Evolutionary conservation across 441 rosid genomes (phyloP), one percentile per base, ranked within the genome.

Genomic region (Syzygium malaccense): DNA sequence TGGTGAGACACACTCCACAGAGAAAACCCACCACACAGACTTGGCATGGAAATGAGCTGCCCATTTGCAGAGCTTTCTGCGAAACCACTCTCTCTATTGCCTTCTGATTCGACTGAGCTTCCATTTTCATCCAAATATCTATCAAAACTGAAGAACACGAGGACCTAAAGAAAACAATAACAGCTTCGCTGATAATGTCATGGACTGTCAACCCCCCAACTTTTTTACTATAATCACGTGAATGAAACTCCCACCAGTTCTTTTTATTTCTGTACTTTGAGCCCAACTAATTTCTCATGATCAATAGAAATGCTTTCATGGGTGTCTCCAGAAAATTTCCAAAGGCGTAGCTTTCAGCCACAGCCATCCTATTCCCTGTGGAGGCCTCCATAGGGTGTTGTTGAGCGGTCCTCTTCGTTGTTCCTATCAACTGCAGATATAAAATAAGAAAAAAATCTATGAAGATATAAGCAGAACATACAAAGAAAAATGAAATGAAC

Each of bases 11-110:
- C 56, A 97, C 92, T 78, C 99, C 99, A 91, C 95, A 94, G 10
- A 98, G 96, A 88, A 96, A 94, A 86, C 98, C 98, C 93, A 96
- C 91, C 45, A 97, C 98, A 89, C 99, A 97, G 55, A 98, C 93
- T 91, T 97, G 99, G 88, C 99, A 97, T 62, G 97, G 92, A 93
- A 97, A 96, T 88, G 99, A 98, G 90, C 89, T 94, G 1, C 99
- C 97, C 93, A 96, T 95, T 91, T 95, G 97, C 89, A 96, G 85
- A 87, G 98, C 99, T 90, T 85, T 97, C 89, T 96, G 98, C 88
- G 98, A 97, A 79, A 98, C 93, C 23, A 95, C 91, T 89, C 96
- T 98, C 91, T 98, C 98, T 32, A 98, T 88, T 78, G 95, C 92
- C 94, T 94, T 98, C 90, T 91, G 93, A 64, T 88, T 91, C 80